Evolutionary conservation across 768 basidiomycete species (phyloP).

Genomic region (Trametes villosa): DNA sequence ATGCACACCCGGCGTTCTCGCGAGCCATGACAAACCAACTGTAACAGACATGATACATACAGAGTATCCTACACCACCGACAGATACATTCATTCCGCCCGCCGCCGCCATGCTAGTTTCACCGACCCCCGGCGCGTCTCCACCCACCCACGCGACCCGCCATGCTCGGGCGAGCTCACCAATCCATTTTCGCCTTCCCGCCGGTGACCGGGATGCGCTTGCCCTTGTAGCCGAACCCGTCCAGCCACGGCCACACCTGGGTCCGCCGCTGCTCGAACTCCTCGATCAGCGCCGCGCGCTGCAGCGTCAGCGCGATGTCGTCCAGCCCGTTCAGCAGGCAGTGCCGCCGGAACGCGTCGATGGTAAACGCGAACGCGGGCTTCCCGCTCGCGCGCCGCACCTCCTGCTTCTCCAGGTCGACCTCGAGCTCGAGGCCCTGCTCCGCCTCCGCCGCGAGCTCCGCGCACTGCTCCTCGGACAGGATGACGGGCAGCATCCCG

Average conservation of each 20-base stretch:
- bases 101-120: background rate
- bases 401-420: constrained; percentile 64
- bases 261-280: constrained; percentile 81
- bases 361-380: constrained; percentile 71
- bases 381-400: constrained; percentile 69
- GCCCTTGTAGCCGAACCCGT: constrained; percentile 91
- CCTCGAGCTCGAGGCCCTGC: constrained; percentile 54
- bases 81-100: constrained; percentile 5
- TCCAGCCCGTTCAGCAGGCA: constrained; percentile 96
- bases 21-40: background rate
- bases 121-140: background rate
- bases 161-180: constrained; percentile 47
- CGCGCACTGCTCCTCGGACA: constrained; percentile 52
- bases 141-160: background rate
- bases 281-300: constrained; percentile 72
- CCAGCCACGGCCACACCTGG: constrained; percentile 91
- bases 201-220: constrained; percentile 66
- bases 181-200: constrained; percentile 64
- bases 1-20: background rate
- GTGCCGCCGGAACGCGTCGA: constrained; percentile 90
- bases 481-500: constrained; percentile 61
- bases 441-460: constrained; percentile 55
- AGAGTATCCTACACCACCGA: constrained; percentile 6
- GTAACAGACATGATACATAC: background rate
- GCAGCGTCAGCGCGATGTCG: constrained; percentile 94